Evolutionary conservation across 768 basidiomycete genomes (phyloP).

Genomic region (Collybia nuda): DNA sequence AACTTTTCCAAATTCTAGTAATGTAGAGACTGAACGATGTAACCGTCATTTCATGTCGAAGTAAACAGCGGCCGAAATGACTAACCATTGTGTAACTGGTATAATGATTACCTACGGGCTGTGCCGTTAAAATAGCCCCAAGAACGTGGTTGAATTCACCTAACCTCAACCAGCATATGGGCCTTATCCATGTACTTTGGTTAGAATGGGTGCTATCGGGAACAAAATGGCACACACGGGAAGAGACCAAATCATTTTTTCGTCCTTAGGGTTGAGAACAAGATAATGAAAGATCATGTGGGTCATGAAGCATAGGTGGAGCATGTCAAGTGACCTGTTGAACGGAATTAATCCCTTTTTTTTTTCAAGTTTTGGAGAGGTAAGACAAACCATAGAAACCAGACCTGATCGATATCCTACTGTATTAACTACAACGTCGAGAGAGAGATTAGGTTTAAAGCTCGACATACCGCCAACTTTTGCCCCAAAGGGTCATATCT

Average conservation of each 20-base stretch:
- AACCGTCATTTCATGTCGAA: background rate
- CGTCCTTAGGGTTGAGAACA: background rate
- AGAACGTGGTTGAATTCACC: background rate
- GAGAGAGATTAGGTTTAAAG: too few species aligned
- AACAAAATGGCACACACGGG: background rate
- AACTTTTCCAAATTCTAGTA: constrained; percentile 2
- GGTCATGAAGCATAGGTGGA: background rate
- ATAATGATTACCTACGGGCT: background rate
- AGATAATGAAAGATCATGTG: constrained; percentile 2
- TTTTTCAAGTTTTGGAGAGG: background rate
- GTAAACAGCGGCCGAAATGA: too few species aligned
- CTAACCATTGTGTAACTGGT: background rate
- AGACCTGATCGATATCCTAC: background rate
- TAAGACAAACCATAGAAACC: constrained; percentile 4
- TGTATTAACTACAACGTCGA: too few species aligned
- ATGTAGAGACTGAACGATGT: background rate
- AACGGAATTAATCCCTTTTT: too few species aligned
- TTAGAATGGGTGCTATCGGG: too few species aligned
- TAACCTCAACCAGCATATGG: background rate
- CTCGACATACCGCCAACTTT: background rate
- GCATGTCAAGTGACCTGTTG: background rate
- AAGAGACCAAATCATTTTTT: background rate
- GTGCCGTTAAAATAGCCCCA: too few species aligned
- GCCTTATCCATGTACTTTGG: background rate
- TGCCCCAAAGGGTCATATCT: constrained; percentile 1